These are phyloP conservation scores for Eimeria acervulina DNA, from an alignment of 169 alveolate species.

Conservation along the genomic window DNA sequence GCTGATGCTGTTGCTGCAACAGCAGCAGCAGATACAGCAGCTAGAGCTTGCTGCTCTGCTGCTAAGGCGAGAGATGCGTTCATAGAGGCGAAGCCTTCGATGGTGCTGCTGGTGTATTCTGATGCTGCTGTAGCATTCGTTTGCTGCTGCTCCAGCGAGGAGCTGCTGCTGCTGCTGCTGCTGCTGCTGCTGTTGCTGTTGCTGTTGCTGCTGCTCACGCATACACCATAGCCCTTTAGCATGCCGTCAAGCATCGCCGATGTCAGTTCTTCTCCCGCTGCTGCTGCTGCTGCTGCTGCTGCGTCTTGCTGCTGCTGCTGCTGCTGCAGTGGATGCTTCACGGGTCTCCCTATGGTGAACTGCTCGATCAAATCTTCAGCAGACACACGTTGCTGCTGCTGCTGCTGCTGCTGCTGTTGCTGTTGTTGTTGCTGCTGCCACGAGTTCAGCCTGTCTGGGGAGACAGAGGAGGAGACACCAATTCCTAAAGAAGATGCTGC, in stretches of 20 bases:
- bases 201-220: constrained; percentile 13
- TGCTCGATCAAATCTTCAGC: neutral
- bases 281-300: neutral
- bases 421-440: neutral
- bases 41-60: constrained; percentile 8
- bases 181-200: constrained; percentile 42
- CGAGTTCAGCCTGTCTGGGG: neutral
- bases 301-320: neutral
- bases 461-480: neutral
- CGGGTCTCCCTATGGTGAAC: neutral
- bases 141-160: constrained; percentile 23
- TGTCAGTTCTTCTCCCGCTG: neutral
- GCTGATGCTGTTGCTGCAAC: constrained; percentile 25
- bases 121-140: constrained; percentile 11
- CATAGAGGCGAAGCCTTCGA: neutral
- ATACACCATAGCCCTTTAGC: neutral
- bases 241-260: constrained; percentile 52
- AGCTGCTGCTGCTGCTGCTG: constrained; percentile 2
- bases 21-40: neutral
- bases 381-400: constrained; percentile 36
- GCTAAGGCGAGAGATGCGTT: neutral
- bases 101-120: constrained; percentile 28
- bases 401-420: neutral
- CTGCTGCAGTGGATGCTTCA: no score
- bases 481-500: neutral